These are phyloP conservation scores for Pyrus betulifolia DNA, from an alignment of 306 rosid species.

Conservation along the genomic window DNA sequence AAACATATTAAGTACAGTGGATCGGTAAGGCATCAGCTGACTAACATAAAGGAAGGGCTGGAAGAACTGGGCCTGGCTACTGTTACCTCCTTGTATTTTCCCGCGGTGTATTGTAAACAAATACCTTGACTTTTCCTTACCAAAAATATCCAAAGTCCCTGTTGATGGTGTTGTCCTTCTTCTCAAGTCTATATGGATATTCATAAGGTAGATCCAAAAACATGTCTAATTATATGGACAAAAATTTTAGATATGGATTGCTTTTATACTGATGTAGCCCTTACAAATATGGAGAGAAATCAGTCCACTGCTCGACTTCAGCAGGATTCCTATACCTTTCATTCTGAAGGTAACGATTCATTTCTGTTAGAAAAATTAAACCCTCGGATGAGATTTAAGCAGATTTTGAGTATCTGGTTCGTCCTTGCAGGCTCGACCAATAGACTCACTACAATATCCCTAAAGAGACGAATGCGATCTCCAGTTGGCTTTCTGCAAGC, in stretches of 20 bases:
- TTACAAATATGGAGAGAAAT: conserved; percentile 65
- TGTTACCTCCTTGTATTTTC: conserved; percentile 75
- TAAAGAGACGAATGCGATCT: conserved; percentile 86
- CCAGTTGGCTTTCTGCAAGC: conserved; percentile 74
- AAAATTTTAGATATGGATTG: not conserved
- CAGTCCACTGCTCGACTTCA: conserved; percentile 57
- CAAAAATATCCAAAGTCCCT: conserved; percentile 74
- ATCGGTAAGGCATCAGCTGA: conserved; percentile 89
- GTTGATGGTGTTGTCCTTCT: conserved; percentile 76
- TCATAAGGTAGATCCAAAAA: conserved; percentile 41
- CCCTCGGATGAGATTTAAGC: conserved; percentile 3
- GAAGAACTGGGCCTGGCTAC: conserved; percentile 91
- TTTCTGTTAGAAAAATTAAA: not conserved
- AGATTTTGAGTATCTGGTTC: not conserved
- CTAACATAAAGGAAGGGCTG: conserved; percentile 83
- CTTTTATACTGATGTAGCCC: conserved; percentile 29
- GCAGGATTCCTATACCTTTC: conserved; percentile 68
- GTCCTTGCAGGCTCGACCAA: conserved; percentile 55
- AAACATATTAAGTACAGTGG: conserved; percentile 67
- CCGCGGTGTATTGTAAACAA: conserved; percentile 61
- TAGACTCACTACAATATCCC: conserved; percentile 64
- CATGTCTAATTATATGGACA: not conserved
- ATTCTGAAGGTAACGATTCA: conserved; percentile 61
- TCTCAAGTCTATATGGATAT: conserved; percentile 76
- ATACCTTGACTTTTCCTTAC: conserved; percentile 57